Base-by-base conservation (phyloP, 306 rosid species). In the Datisca glomerata region DNA sequence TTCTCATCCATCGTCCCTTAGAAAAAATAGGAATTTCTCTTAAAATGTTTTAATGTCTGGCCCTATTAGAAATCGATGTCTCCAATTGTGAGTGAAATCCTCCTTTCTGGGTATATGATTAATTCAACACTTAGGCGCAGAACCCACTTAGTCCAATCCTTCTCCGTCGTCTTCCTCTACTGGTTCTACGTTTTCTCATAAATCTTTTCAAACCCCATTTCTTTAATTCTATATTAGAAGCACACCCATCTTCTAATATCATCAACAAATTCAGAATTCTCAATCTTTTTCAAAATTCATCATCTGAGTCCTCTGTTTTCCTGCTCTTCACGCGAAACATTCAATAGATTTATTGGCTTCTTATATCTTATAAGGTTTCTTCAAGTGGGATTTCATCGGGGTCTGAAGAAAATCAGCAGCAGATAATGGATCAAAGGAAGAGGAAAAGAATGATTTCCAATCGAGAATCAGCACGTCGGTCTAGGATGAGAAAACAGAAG, bases 141-240 rank as follows among this genome's bases (percentile, higher is more conserved):
- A 37, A 73, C 79, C 49, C 96, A 74, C 60, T 45, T 87, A 37
- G 89, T 83, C 28, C 94, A 79, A 68, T 83, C 93, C 12, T 83
- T 87, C 89, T 87, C 94, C 4, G 89, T 79, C 55, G 93, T 72
- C 51, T 87, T 87, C 75, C 94, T 87, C 50, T 78, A 87, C 68
- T 87, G 97, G 97, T 87, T 87, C 58, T 87, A 79, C 44, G 75
- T 59, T 47, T 74, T 74, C 57, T 82, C 82, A 60, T 70, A 59
- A 79, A 61, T 71, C 63, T 23, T 1, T 10, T 16, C 2, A 12
- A n/a, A n/a, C n/a, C n/a, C n/a, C n/a, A n/a, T n/a, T n/a, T n/a
- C n/a, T n/a, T n/a, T n/a, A n/a, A n/a, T n/a, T n/a, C n/a, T n/a
- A n/a, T n/a, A n/a, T n/a, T n/a, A n/a, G n/a, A n/a, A n/a, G n/a